phyloP scores from a whole-genome alignment of 2,329 filamentous ascomycete species.

The Teratosphaeria pseudoeucalypti region DNA sequence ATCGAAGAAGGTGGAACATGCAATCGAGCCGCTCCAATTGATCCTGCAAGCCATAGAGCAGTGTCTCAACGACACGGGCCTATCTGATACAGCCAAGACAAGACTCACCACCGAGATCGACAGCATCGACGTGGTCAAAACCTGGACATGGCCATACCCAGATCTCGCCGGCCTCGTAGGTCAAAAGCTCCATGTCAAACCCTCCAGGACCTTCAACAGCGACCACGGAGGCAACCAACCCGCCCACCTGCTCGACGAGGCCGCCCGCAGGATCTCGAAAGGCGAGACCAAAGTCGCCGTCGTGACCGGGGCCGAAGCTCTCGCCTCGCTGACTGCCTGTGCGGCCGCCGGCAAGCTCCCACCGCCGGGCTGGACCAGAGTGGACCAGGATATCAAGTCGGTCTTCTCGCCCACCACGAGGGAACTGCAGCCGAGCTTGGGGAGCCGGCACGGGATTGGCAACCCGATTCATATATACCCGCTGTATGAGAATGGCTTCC shows the following conservation, averaged over 20 bases:
- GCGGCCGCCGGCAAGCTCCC: slow-evolving; percentile 43
- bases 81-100: slow-evolving; percentile 16
- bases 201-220: slow-evolving; percentile 41
- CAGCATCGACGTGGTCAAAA: slow-evolving; percentile 49
- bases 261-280: slow-evolving; percentile 45
- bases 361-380: slow-evolving; percentile 49
- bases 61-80: slow-evolving; percentile 42
- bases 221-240: slow-evolving; percentile 56
- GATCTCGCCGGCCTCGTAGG: slow-evolving; percentile 48
- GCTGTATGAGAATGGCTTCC: slow-evolving; percentile 54
- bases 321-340: slow-evolving; percentile 45
- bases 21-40: slow-evolving; percentile 48
- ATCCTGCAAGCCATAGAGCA: slow-evolving; percentile 47
- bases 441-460: slow-evolving; percentile 48
- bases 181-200: slow-evolving; percentile 37
- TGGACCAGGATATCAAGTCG: slow-evolving; percentile 35
- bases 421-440: slow-evolving; percentile 32
- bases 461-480: slow-evolving; percentile 58
- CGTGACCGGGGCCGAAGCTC: slow-evolving; percentile 53
- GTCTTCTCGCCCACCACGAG: slow-evolving; percentile 44
- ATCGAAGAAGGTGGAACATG: slow-evolving; percentile 40
- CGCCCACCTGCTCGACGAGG: slow-evolving; percentile 52
- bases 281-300: slow-evolving; percentile 48
- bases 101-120: slow-evolving; percentile 41
- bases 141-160: slow-evolving; percentile 57